These are phyloP conservation scores for Catunica adiposa DNA, from an alignment of 2,329 filamentous ascomycete genomes.

Conservation along the genomic window DNA sequence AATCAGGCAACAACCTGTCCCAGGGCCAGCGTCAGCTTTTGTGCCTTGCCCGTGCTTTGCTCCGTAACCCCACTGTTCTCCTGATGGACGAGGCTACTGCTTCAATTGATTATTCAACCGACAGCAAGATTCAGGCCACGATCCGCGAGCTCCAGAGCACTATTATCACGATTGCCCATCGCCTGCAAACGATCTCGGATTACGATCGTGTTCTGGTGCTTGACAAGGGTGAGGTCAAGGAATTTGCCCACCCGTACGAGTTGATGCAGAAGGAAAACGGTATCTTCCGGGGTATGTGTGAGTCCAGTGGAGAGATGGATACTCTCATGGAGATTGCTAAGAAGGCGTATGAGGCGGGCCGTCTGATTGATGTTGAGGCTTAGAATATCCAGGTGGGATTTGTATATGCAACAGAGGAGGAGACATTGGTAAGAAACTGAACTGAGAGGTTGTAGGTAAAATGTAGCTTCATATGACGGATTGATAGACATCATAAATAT, in stretches of 20 bases:
- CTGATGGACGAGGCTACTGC: conserved; percentile 99
- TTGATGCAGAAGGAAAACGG: conserved; percentile 57
- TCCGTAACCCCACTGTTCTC: conserved; percentile 82
- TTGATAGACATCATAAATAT: conserved; percentile 4
- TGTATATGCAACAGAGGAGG: too few species aligned
- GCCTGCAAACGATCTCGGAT: conserved; percentile 90
- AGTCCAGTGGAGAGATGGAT: conserved; percentile 43
- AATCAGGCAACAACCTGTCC: conserved; percentile 86
- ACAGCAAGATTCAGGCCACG: conserved; percentile 89
- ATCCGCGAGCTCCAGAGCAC: conserved; percentile 87
- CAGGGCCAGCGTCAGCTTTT: conserved; percentile 92
- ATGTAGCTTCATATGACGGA: neutral
- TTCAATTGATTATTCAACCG: conserved; percentile 91
- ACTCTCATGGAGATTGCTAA: conserved; percentile 36
- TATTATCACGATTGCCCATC: conserved; percentile 90
- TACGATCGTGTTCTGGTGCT: conserved; percentile 95
- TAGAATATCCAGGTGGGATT: neutral
- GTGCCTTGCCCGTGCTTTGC: conserved; percentile 79
- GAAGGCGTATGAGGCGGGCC: conserved; percentile 31
- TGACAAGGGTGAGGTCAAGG: conserved; percentile 72
- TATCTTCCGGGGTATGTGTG: conserved; percentile 46
- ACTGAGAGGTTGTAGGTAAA: neutral
- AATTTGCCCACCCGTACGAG: conserved; percentile 81
- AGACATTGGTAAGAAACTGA: neutral
- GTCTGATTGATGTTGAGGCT: conserved; percentile 22